Conservation (phyloP, 2,329 filamentous ascomycete genomes). For the Verticillium alfalfae region DNA sequence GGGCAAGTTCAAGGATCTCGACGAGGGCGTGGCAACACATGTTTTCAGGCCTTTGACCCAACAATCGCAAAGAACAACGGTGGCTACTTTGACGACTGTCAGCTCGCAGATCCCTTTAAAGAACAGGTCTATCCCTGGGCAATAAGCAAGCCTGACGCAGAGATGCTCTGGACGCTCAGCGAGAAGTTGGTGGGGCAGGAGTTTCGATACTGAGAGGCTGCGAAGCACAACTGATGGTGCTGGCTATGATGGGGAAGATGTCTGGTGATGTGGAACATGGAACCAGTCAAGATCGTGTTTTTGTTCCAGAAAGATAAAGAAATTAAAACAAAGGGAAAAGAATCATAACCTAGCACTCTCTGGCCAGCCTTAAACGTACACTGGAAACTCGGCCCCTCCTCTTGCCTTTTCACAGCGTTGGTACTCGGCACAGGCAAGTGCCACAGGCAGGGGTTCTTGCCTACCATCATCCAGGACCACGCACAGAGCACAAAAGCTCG, state of each 20-base stretch:
- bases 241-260: too few relatives aligned
- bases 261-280: neutral
- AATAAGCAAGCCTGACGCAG: slow-evolving; percentile 18
- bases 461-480: too few relatives aligned
- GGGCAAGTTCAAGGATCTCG: slow-evolving; percentile 14
- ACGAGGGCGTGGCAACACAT: slow-evolving; percentile 21
- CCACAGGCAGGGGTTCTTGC: too few relatives aligned
- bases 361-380: too few relatives aligned
- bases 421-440: too few relatives aligned
- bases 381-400: too few relatives aligned
- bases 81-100: slow-evolving; percentile 20
- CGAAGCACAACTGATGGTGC: neutral
- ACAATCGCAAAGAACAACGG: slow-evolving; percentile 14
- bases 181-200: slow-evolving; percentile 25
- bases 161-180: slow-evolving; percentile 25
- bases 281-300: too few relatives aligned
- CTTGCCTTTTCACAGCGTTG: too few relatives aligned
- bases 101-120: slow-evolving; percentile 16
- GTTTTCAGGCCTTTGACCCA: slow-evolving; percentile 24
- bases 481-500: too few relatives aligned
- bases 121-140: slow-evolving; percentile 21
- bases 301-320: too few relatives aligned
- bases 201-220: slow-evolving; percentile 15
- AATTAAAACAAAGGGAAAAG: too few relatives aligned
- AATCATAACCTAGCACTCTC: too few relatives aligned